phyloP scores from a whole-genome alignment of 192 early-diverging fungal genomes.

The Rhizophagus clarus region DNA sequence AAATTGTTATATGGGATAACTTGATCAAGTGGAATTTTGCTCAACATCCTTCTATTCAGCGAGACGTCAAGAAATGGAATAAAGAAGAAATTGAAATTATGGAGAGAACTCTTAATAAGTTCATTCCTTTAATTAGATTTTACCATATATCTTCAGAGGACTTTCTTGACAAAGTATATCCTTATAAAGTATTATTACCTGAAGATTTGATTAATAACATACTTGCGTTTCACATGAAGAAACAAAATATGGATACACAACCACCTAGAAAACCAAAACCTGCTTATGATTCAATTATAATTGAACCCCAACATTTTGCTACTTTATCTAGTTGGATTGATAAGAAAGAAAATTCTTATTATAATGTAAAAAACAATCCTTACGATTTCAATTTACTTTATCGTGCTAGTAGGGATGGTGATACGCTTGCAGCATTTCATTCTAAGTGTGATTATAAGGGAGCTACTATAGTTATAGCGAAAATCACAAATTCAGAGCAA shows the following conservation, averaged over 20 bases:
- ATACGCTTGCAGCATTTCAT: no score
- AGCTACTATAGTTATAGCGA: neutral
- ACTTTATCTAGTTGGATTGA: neutral
- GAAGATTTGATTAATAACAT: neutral
- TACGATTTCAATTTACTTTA: neutral
- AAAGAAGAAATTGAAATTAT: neutral
- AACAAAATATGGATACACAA: neutral
- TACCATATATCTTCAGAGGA: no score
- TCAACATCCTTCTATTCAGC: neutral
- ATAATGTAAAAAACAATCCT: neutral
- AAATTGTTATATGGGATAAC: no score
- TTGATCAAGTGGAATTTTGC: neutral
- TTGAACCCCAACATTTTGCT: neutral
- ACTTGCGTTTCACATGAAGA: neutral
- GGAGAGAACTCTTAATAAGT: no score
- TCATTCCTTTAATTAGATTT: no score
- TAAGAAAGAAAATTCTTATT: neutral
- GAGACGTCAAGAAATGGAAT: neutral
- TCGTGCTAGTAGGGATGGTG: slow-evolving; percentile 2
- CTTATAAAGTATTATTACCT: neutral
- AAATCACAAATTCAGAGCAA: neutral
- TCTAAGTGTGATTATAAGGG: neutral
- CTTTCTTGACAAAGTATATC: no score
- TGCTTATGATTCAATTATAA: neutral
- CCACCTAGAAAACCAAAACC: neutral